Base-by-base conservation (phyloP, 2,329 filamentous ascomycete genomes). In the Furcasterigmium furcatum region DNA sequence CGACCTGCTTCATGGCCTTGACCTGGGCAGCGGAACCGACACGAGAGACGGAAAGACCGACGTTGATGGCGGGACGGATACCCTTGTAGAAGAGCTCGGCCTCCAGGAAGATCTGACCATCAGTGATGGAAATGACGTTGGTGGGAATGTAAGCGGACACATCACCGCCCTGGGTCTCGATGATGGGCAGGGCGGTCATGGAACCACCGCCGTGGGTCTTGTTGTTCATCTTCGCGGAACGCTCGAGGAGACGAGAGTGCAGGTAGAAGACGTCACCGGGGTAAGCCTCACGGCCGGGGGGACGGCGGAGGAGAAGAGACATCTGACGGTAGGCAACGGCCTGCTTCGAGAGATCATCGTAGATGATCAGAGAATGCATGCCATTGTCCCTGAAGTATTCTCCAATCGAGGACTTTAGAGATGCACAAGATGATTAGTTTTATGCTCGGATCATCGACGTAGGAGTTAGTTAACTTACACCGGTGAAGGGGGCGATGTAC, bases 1-100 rank as follows among this genome's bases (percentile, higher is more conserved):
- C 94, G 64, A 99, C 94, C 83, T 99, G 94, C 86, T 99, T 99
- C 94, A 99, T 99, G 78, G 94, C 91, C 89, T 97, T 99, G 74
- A 97, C 84, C 84, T 99, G 94, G 70, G 94, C 94, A 72, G 94
- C 90, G 67, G 94, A 99, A 72, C 94, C 94, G 86, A 99, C 94
- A 89, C 94, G 94, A 61, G 94, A 99, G 63, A 99, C 94, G 65
- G 94, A 99, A 63, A 99, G 89, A 94, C 94, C 94, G 88, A 99
- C 94, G 85, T 99, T 99, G 76, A 99, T 99, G 79, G 94, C 94
- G 64, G 94, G 94, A 69, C 94, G 92, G 76, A 99, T 79, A 95
- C 94, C 94, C 89, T 99, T 99, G 90, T 96, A 97, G 88, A 97
- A 99, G 57, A 97, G 83, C 76, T 99, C 94, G 60, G 92, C 76